Evolutionary conservation across 768 basidiomycete genomes (phyloP).

Genomic region (Mycena rosella): DNA sequence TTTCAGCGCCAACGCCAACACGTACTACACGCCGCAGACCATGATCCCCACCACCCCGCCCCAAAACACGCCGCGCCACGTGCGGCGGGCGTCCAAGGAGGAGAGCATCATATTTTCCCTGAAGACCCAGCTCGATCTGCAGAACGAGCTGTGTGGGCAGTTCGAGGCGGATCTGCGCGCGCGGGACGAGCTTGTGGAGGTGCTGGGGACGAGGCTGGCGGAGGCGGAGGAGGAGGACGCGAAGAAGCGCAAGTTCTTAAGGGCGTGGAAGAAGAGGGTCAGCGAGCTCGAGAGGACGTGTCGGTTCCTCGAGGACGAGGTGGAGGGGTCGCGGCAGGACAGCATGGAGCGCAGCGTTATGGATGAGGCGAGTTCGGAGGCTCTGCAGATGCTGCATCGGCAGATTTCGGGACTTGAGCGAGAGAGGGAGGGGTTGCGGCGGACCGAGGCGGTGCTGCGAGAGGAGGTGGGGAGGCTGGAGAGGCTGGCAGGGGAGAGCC

Average conservation of each 20-base stretch:
- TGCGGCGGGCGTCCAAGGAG: constrained; percentile 76
- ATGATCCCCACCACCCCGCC: constrained; percentile 80
- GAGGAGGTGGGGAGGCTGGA: constrained; percentile 66
- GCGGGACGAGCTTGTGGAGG: constrained; percentile 77
- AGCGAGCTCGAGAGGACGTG: constrained; percentile 78
- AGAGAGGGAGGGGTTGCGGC: constrained; percentile 66
- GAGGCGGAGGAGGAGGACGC: constrained; percentile 73
- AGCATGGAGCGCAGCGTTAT: constrained; percentile 87
- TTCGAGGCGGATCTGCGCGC: constrained; percentile 82
- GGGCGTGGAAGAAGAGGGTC: constrained; percentile 83
- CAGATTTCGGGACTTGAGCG: constrained; percentile 82
- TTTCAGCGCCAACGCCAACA: constrained; percentile 78
- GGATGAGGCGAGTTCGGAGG: constrained; percentile 85
- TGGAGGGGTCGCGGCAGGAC: constrained; percentile 86
- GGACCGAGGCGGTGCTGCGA: constrained; percentile 56
- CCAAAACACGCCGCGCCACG: constrained; percentile 56
- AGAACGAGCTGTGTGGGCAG: constrained; percentile 79
- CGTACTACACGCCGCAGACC: constrained; percentile 83
- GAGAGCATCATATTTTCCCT: constrained; percentile 80
- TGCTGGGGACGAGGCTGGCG: constrained; percentile 67
- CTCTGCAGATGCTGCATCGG: constrained; percentile 82
- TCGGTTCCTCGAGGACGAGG: constrained; percentile 83
- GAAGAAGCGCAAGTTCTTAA: constrained; percentile 67
- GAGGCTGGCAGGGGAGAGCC: constrained; percentile 59
- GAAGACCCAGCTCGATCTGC: constrained; percentile 79